Percentiles rank a stretch among this genome's conserved stretches.
Evolutionary conservation across 1,139 yeast genomes (phyloP).

Genomic region (Arxiozyma heterogenica): DNA sequence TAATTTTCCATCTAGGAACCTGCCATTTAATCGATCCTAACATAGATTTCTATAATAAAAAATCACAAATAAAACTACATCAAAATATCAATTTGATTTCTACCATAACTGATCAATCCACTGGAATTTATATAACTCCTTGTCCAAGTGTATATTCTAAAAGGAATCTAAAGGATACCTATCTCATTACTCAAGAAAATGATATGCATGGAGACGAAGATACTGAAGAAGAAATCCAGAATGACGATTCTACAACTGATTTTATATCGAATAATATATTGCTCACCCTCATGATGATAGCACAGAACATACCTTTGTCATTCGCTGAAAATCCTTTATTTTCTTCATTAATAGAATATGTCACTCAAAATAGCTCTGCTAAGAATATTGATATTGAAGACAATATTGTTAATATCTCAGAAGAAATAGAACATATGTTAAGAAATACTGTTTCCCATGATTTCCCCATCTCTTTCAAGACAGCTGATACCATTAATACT

Average conservation of each 20-base stretch:
- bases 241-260: background rate
- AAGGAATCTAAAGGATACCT: background rate
- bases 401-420: slow-evolving; percentile 4
- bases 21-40: background rate
- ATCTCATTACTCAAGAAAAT: background rate
- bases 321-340: slow-evolving; percentile 6
- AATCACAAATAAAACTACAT: background rate
- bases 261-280: background rate
- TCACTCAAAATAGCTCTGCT: background rate
- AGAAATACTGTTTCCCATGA: background rate
- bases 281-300: slow-evolving; percentile 7
- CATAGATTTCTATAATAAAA: background rate
- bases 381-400: slow-evolving; percentile 1
- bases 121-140: background rate
- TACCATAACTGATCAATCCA: background rate
- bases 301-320: slow-evolving; percentile 10
- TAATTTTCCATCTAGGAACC: background rate
- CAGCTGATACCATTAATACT: background rate
- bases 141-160: background rate
- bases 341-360: slow-evolving; percentile 1
- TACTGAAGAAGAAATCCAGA: background rate
- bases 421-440: slow-evolving; percentile 5
- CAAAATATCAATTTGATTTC: background rate
- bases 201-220: background rate
- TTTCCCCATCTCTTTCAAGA: background rate